Evolutionary conservation across 345 rosid species (phyloP).

Genomic region (Eucalyptus pauciflora): DNA sequence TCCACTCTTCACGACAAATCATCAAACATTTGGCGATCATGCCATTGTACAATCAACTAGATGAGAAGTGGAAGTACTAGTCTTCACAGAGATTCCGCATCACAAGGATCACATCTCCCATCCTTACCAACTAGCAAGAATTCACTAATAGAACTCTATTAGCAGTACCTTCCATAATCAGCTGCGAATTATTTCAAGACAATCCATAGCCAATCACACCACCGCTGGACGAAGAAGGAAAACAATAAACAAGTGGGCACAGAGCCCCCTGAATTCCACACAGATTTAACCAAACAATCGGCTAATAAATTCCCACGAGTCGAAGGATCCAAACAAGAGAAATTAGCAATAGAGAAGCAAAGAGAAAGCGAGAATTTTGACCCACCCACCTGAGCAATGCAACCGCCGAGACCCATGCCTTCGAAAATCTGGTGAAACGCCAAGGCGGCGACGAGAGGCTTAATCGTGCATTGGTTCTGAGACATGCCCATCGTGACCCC

Average conservation of each 20-base stretch:
- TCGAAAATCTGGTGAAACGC: conserved; percentile 94
- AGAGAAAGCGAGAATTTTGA: neutral
- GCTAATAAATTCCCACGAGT: neutral
- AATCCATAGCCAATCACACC: neutral
- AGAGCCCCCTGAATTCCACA: neutral
- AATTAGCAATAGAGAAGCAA: neutral
- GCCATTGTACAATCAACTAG: neutral
- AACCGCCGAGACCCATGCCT: conserved; percentile 97
- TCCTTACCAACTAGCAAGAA: neutral
- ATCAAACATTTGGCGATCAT: neutral
- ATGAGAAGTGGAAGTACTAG: neutral
- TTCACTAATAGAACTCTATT: neutral
- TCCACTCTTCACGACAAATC: neutral
- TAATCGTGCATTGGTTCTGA: conserved; percentile 81
- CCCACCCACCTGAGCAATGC: conserved; percentile 83
- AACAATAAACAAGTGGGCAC: neutral
- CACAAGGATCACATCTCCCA: neutral
- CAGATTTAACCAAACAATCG: neutral
- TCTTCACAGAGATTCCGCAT: neutral
- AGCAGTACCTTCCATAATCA: neutral
- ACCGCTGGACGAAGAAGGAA: neutral
- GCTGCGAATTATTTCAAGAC: neutral
- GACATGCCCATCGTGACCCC: conserved; percentile 98
- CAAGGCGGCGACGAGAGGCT: conserved; percentile 81
- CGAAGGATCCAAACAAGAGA: neutral